These are phyloP conservation scores for Geotrichum ghanense DNA, from an alignment of 805 yeast species.

Conservation along the genomic window DNA sequence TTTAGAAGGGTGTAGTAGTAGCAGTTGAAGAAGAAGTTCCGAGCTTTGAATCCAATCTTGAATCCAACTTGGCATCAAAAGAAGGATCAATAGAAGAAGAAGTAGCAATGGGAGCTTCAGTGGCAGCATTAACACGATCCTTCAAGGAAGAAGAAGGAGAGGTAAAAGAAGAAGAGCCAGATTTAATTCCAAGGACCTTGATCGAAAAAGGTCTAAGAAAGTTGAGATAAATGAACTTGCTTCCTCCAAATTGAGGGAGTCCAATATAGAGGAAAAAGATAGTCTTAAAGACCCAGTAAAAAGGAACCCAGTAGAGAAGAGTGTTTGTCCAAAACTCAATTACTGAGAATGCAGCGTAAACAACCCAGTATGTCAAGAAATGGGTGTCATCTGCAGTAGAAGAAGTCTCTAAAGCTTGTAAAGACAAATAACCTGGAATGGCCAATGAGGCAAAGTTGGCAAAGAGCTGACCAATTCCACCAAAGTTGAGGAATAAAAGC, in stretches of 20 bases:
- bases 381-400: slow-evolving; percentile 69
- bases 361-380: slow-evolving; percentile 94
- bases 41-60: too few relatives aligned
- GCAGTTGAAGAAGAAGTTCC: too few relatives aligned
- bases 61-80: too few relatives aligned
- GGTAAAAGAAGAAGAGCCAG: slow-evolving; percentile 13
- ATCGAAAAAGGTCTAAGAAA: slow-evolving; percentile 54
- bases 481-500: slow-evolving; percentile 76
- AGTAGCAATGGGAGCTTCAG: slow-evolving; percentile 8
- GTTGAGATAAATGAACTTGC: slow-evolving; percentile 52
- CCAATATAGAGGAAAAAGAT: slow-evolving; percentile 77
- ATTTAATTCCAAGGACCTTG: slow-evolving; percentile 22
- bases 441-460: slow-evolving; percentile 88
- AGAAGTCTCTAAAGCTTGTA: slow-evolving; percentile 69
- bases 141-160: too few relatives aligned
- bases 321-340: slow-evolving; percentile 94
- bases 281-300: slow-evolving; percentile 91
- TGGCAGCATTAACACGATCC: slow-evolving; percentile 2
- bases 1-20: too few relatives aligned
- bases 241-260: slow-evolving; percentile 82
- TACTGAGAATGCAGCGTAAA: slow-evolving; percentile 85
- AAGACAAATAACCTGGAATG: slow-evolving; percentile 81
- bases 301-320: slow-evolving; percentile 90
- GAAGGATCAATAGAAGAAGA: not conserved
- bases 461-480: slow-evolving; percentile 89